Conservation (phyloP, 768 basidiomycete species). For the Rickenella mellea region DNA sequence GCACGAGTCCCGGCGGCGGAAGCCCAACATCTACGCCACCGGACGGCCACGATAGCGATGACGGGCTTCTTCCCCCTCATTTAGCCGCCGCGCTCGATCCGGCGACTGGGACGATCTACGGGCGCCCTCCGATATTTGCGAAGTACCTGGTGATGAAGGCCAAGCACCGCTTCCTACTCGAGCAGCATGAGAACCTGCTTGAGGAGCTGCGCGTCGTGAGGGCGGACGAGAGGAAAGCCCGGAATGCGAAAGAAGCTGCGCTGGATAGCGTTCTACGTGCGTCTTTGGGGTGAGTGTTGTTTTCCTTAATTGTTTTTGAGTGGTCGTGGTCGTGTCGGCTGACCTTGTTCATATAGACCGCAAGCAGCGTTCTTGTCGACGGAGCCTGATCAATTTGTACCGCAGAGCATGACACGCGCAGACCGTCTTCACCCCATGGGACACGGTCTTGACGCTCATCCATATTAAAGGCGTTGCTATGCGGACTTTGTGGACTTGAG, state of each 20-base stretch:
- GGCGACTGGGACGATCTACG: conserved; percentile 52
- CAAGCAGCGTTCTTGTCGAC: too few species aligned
- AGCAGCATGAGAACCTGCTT: conserved; percentile 56
- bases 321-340: too few species aligned
- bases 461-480: too few species aligned
- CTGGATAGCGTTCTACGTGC: conserved; percentile 42
- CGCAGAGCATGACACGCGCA: too few species aligned
- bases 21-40: not conserved
- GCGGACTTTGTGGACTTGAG: too few species aligned
- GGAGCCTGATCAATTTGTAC: too few species aligned
- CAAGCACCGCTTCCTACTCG: conserved; percentile 58
- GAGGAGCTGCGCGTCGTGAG: conserved; percentile 53
- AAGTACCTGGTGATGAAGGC: conserved; percentile 74
- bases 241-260: conserved; percentile 23
- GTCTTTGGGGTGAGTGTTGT: conserved; percentile 40
- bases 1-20: not conserved
- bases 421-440: too few species aligned
- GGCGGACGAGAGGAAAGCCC: conserved; percentile 29
- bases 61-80: conserved; percentile 45
- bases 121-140: conserved; percentile 58
- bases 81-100: conserved; percentile 43
- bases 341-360: too few species aligned
- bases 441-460: too few species aligned
- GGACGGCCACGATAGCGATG: not conserved
- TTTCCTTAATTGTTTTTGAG: too few species aligned